Conservation (phyloP, 108 stramenopile genomes). For the Parietichytrium sp. region DNA sequence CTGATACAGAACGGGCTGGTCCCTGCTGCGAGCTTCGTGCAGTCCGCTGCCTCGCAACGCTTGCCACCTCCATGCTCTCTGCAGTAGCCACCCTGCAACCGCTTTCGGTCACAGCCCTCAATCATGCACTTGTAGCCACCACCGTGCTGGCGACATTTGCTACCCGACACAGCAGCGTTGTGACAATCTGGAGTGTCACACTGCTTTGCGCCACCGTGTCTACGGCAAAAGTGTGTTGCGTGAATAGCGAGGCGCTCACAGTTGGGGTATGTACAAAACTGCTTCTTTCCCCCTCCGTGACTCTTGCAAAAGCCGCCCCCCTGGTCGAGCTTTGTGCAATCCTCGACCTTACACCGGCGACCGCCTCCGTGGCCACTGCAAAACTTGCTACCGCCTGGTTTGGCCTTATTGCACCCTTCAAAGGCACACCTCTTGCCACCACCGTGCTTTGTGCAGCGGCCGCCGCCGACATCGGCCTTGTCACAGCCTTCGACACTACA, state of each 20-base stretch:
- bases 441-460: slow-evolving; percentile 90
- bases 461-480: slow-evolving; percentile 92
- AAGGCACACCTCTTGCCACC: slow-evolving; percentile 66
- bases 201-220: not conserved
- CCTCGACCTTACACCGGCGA: slow-evolving; percentile 39
- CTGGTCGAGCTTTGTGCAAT: slow-evolving; percentile 38
- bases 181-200: not conserved
- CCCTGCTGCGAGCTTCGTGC: not conserved
- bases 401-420: not conserved
- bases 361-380: slow-evolving; percentile 44
- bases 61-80: slow-evolving; percentile 8
- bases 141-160: slow-evolving; percentile 1
- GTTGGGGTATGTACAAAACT: no score
- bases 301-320: not conserved
- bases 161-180: not conserved
- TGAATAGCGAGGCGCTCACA: slow-evolving; percentile 94
- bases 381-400: slow-evolving; percentile 42
- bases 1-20: not conserved
- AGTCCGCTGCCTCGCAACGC: not conserved
- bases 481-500: slow-evolving; percentile 79
- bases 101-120: no score
- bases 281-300: no score
- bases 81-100: no score
- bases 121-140: no score
- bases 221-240: slow-evolving; percentile 68